phyloP scores from a whole-genome alignment of 176 grass and related monocot species.

The Puccinellia tenuiflora region DNA sequence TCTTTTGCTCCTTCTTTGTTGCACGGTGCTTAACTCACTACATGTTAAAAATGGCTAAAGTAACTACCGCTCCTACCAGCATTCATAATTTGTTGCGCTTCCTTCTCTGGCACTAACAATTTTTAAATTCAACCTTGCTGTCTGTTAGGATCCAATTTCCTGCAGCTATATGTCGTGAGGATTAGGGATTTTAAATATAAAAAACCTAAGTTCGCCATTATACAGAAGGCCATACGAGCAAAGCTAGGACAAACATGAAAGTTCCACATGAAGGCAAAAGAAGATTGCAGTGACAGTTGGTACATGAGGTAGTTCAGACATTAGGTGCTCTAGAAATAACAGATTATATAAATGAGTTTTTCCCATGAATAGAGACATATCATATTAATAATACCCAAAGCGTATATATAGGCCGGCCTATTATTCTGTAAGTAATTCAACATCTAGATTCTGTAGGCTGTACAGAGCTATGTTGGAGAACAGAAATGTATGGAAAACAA shows the following conservation, averaged over 20 bases:
- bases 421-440: neutral
- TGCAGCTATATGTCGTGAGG: too few relatives aligned
- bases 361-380: neutral
- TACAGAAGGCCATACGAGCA: too few relatives aligned
- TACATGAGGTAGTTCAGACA: neutral
- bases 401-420: neutral
- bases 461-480: neutral
- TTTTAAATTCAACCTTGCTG: too few relatives aligned
- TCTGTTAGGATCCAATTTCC: too few relatives aligned
- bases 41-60: neutral
- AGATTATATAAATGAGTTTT: neutral
- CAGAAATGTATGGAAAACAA: slow-evolving; percentile 5
- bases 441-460: neutral
- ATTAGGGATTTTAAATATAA: too few relatives aligned
- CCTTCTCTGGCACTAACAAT: too few relatives aligned
- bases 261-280: neutral
- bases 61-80: too few relatives aligned
- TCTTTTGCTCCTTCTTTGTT: neutral
- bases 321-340: neutral
- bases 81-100: too few relatives aligned
- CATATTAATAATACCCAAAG: neutral
- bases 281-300: neutral
- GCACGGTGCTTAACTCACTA: neutral
- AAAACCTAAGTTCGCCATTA: too few relatives aligned
- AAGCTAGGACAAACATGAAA: neutral